phyloP scores from a whole-genome alignment of 2,329 filamentous ascomycete species.

The Pseudocercospora fuligena region DNA sequence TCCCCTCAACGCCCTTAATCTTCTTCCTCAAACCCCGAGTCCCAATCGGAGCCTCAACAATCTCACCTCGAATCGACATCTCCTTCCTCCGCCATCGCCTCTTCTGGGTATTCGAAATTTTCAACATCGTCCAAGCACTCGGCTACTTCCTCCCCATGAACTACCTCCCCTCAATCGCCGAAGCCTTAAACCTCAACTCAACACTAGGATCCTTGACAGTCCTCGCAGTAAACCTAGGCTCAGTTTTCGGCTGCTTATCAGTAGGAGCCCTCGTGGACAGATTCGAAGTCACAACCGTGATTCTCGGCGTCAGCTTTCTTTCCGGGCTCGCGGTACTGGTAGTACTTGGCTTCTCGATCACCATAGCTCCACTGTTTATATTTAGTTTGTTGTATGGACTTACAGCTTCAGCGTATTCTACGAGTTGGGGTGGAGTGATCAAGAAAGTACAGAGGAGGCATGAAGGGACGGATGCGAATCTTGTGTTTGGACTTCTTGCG shows the following conservation, averaged over 20 bases:
- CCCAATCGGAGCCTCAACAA: conserved; percentile 31
- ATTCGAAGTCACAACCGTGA: conserved; percentile 46
- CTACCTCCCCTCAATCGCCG: conserved; percentile 50
- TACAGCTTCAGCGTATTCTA: conserved; percentile 47
- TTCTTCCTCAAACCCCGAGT: conserved; percentile 36
- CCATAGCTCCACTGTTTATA: conserved; percentile 46
- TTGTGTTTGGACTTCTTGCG: conserved; percentile 55
- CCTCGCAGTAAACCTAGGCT: conserved; percentile 46
- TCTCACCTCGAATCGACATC: conserved; percentile 41
- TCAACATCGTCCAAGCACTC: conserved; percentile 48
- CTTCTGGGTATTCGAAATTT: conserved; percentile 51
- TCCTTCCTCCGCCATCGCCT: conserved; percentile 42
- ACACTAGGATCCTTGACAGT: conserved; percentile 45
- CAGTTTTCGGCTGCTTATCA: conserved; percentile 44
- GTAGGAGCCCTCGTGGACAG: conserved; percentile 49
- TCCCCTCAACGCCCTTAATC: conserved; percentile 17
- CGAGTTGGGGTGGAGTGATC: conserved; percentile 41
- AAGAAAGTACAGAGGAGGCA: conserved; percentile 28
- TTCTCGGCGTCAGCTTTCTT: conserved; percentile 44
- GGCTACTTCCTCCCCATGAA: conserved; percentile 52
- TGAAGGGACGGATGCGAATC: conserved; percentile 47
- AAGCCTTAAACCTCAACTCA: conserved; percentile 42
- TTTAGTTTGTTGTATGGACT: conserved; percentile 51
- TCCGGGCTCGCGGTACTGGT: conserved; percentile 46
- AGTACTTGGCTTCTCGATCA: conserved; percentile 53